Evolutionary conservation across 2,329 filamentous ascomycete genomes (phyloP).

Genomic region (Colletotrichum somersetense): DNA sequence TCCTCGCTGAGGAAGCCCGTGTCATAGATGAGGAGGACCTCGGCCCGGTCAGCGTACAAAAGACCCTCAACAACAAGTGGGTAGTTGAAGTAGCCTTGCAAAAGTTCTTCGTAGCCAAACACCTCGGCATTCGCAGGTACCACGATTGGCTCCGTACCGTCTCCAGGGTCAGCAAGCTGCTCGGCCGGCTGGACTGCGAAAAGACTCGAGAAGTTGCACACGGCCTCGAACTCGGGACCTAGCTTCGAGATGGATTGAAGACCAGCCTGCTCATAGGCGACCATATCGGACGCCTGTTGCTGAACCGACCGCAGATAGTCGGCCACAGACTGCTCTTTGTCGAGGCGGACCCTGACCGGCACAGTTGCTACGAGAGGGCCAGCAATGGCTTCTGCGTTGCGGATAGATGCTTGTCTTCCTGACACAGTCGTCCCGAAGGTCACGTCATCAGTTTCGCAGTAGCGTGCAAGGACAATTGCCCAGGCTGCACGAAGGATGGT

Average conservation of each 20-base stretch:
- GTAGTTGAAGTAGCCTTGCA: conserved; percentile 42
- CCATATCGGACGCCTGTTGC: conserved; percentile 46
- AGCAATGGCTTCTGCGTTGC: conserved; percentile 35
- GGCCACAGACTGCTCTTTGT: conserved; percentile 15
- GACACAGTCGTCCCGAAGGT: conserved; percentile 52
- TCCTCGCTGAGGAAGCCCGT: conserved; percentile 22
- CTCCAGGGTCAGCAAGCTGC: not conserved
- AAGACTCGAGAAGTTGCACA: conserved; percentile 17
- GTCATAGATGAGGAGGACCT: conserved; percentile 38
- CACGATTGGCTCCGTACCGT: not conserved
- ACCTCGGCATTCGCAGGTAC: not conserved
- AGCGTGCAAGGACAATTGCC: conserved; percentile 54
- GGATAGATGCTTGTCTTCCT: conserved; percentile 39
- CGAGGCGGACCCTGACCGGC: conserved; percentile 40
- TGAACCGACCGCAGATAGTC: conserved; percentile 46
- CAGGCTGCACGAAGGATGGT: conserved; percentile 56
- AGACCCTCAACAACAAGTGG: conserved; percentile 39
- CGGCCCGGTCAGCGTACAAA: conserved; percentile 14
- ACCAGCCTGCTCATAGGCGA: conserved; percentile 48
- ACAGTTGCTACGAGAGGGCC: conserved; percentile 43
- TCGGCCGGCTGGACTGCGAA: conserved; percentile 22
- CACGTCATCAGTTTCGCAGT: conserved; percentile 52
- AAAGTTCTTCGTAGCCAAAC: not conserved
- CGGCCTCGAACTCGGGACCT: conserved; percentile 6
- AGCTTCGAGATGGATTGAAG: conserved; percentile 47